These are phyloP conservation scores for Fistulinella cinereoalba DNA, from an alignment of 1,284 basidiomycete genomes.

Conservation along the genomic window DNA sequence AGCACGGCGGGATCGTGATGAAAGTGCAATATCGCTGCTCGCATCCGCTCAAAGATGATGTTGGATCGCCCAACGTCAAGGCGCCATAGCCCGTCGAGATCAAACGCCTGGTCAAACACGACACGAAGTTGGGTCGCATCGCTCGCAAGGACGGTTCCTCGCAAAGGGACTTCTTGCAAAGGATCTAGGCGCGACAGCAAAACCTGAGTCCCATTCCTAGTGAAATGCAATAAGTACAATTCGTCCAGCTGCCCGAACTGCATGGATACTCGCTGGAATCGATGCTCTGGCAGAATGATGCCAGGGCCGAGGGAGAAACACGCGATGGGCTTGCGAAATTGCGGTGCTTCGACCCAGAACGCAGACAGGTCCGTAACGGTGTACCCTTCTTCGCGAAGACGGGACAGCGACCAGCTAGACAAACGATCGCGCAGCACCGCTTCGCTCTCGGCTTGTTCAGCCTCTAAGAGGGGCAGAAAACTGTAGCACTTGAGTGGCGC, in stretches of 20 bases:
- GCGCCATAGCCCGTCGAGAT: constrained; percentile 58
- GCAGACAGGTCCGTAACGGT: constrained; percentile 60
- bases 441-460: constrained; percentile 66
- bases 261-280: constrained; percentile 53
- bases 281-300: constrained; percentile 53
- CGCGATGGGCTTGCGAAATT: constrained; percentile 61
- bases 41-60: constrained; percentile 68
- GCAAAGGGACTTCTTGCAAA: constrained; percentile 46
- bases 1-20: constrained; percentile 52
- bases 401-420: constrained; percentile 58
- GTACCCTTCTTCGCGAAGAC: constrained; percentile 66
- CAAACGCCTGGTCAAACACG: constrained; percentile 53
- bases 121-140: constrained; percentile 53
- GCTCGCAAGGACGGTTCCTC: constrained; percentile 55
- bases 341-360: constrained; percentile 60
- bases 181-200: constrained; percentile 64
- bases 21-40: constrained; percentile 60
- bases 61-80: constrained; percentile 72
- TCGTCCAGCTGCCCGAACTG: neutral
- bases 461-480: constrained; percentile 59
- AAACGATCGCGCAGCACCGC: constrained; percentile 58
- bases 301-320: constrained; percentile 60
- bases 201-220: constrained; percentile 63
- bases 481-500: constrained; percentile 36
- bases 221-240: neutral